Evolutionary conservation across 129 eudicot genomes (phyloP), one percentile per base, ranked within the genome.

Genomic region (Heracleum sosnowskyi): DNA sequence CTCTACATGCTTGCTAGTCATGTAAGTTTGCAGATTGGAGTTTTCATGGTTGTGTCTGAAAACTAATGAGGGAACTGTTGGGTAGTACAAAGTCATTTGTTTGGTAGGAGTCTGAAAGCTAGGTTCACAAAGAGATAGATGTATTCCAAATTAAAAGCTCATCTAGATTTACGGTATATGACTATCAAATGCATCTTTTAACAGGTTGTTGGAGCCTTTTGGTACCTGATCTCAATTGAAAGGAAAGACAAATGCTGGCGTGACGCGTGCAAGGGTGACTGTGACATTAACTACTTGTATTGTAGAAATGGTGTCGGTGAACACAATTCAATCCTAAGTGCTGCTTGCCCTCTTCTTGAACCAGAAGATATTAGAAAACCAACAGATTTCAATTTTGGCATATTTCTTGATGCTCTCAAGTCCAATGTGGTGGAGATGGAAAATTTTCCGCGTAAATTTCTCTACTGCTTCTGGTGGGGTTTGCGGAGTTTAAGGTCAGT

Each of bases 391-490:
- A 81, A 94, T 79, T 94, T 91, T 55, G 98, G 98, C 57, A 89
- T 94, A 74, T 85, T 83, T 64, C 89, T 86, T 75, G 92, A 85
- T 47, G 98, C 98, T 71, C 87, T 94, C 46, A 81, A 84, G 82
- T 88, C 90, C 79, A 75, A 53, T 31, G 85, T 89, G 26, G 91
- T 86, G 24, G 89, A 86, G 72, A 79, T 85, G 24, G 79, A 68
- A 78, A 73, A 84, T 57, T 94, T 94, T 28, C 81, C 81, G 0
- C 51, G 69, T 69, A 94, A 94, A 53, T 71, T 89, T 39, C 70
- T 90, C 26, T 93, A 85, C 68, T 91, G 97, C 87, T 93, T 93
- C 57, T 93, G 98, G 98, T 93, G 96, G 93, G 98, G 98, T 33
- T 85, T 94, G 83, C 81, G 89, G 76, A 90, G 69, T 82, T 79